Conservation (phyloP, 2,329 filamentous ascomycete species). For the Arthrinium phaeospermum region DNA sequence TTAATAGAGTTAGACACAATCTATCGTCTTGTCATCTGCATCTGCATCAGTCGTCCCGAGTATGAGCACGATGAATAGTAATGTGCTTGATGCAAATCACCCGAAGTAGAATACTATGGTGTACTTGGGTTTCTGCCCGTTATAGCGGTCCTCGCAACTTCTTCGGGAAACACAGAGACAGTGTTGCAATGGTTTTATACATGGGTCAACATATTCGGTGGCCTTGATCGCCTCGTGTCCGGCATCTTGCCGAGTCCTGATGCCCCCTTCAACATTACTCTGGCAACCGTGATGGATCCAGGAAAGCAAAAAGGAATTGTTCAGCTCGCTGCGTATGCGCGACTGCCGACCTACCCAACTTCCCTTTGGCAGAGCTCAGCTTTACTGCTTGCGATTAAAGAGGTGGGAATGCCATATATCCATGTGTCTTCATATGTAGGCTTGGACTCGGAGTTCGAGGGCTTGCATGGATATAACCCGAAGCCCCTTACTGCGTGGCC, state of each 20-base stretch:
- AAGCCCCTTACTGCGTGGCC: not conserved
- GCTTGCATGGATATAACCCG: not conserved
- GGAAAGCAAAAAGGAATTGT: not conserved
- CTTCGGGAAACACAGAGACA: too few species aligned
- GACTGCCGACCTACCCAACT: not conserved
- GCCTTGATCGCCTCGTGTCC: not conserved
- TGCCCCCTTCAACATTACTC: not conserved
- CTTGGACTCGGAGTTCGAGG: too few species aligned
- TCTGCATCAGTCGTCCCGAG: not conserved
- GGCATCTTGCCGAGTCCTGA: not conserved
- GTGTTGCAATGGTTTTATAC: not conserved
- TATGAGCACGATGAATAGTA: not conserved
- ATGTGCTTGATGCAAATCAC: not conserved
- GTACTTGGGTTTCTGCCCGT: not conserved
- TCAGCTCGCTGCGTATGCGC: not conserved
- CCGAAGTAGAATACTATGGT: not conserved
- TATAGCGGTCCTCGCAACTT: not conserved
- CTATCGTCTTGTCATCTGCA: not conserved
- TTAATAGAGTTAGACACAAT: not conserved
- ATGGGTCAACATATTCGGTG: not conserved
- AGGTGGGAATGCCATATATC: not conserved
- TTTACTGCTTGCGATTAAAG: not conserved
- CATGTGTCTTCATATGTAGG: not conserved
- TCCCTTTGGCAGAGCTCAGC: not conserved
- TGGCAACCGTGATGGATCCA: not conserved